Evolutionary conservation across 1,284 basidiomycete species (phyloP).

Genomic region (Ustilago curta): DNA sequence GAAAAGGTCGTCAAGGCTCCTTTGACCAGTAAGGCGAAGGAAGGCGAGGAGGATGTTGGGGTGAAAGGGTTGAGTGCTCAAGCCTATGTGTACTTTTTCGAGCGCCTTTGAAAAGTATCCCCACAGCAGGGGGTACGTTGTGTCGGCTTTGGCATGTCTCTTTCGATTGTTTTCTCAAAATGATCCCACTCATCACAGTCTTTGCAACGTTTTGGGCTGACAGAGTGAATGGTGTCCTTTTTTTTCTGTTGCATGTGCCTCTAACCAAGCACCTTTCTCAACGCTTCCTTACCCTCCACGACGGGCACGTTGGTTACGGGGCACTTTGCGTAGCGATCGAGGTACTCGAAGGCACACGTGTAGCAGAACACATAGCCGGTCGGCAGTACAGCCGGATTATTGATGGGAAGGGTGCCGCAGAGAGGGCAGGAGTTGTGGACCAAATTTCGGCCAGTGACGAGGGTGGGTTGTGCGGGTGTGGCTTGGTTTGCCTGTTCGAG

Average conservation of each 20-base stretch:
- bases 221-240: too few species aligned
- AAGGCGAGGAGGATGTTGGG: constrained; percentile 34
- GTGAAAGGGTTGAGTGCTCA: constrained; percentile 42
- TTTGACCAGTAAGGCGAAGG: constrained; percentile 18
- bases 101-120: constrained; percentile 19
- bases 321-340: constrained; percentile 82
- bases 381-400: constrained; percentile 89
- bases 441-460: constrained; percentile 48
- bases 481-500: constrained; percentile 11
- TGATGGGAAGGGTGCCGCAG: constrained; percentile 77
- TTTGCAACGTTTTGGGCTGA: too few species aligned
- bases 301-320: constrained; percentile 85
- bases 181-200: too few species aligned
- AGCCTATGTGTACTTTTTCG: constrained; percentile 63
- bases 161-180: too few species aligned
- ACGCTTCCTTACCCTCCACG: constrained; percentile 76
- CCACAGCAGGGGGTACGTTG: too few species aligned
- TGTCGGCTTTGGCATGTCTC: too few species aligned
- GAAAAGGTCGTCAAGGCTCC: constrained; percentile 56
- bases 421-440: constrained; percentile 85
- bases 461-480: constrained; percentile 19
- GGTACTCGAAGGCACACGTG: constrained; percentile 86
- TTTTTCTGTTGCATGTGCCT: too few species aligned
- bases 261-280: constrained; percentile 84
- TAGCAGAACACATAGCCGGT: constrained; percentile 97